Percentiles rank a stretch among this genome's conserved stretches.
Evolutionary conservation across 2,329 filamentous ascomycete species (phyloP).

Genomic region (Neoarthrinium moseri): DNA sequence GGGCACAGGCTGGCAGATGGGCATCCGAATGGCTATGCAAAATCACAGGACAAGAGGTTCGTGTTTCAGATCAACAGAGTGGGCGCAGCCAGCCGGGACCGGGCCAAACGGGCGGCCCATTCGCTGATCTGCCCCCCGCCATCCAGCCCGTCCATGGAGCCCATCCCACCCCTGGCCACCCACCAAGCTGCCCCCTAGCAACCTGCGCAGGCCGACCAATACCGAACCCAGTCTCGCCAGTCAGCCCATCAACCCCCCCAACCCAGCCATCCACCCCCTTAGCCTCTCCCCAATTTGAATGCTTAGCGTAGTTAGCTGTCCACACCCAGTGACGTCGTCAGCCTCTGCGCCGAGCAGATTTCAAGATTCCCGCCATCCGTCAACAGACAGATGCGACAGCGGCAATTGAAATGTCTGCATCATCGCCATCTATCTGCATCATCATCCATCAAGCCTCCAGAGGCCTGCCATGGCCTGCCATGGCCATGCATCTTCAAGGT

Average conservation of each 20-base stretch:
- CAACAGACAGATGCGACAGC: neutral
- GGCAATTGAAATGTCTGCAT: neutral
- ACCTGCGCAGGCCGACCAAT: no score
- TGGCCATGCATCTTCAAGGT: no score
- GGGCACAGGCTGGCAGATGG: neutral
- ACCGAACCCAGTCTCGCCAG: no score
- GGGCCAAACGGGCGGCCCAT: no score
- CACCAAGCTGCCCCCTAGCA: neutral
- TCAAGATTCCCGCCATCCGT: neutral
- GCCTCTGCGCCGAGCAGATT: neutral
- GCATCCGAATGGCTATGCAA: slow-evolving; percentile 5
- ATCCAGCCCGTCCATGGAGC: neutral
- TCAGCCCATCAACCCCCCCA: no score
- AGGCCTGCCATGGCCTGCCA: no score
- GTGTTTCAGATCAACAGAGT: slow-evolving; percentile 8
- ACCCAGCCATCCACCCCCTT: neutral
- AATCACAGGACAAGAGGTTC: slow-evolving; percentile 1
- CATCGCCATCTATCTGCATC: no score
- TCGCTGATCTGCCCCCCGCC: no score
- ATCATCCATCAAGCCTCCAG: no score
- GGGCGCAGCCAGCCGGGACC: slow-evolving; percentile 2
- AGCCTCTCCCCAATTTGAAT: neutral
- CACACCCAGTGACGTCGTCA: neutral
- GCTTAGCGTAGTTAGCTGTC: neutral
- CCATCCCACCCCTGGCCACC: neutral